These are phyloP conservation scores for Chrysoporthe austroafricana DNA, from an alignment of 2,329 filamentous ascomycete genomes.

Conservation along the genomic window DNA sequence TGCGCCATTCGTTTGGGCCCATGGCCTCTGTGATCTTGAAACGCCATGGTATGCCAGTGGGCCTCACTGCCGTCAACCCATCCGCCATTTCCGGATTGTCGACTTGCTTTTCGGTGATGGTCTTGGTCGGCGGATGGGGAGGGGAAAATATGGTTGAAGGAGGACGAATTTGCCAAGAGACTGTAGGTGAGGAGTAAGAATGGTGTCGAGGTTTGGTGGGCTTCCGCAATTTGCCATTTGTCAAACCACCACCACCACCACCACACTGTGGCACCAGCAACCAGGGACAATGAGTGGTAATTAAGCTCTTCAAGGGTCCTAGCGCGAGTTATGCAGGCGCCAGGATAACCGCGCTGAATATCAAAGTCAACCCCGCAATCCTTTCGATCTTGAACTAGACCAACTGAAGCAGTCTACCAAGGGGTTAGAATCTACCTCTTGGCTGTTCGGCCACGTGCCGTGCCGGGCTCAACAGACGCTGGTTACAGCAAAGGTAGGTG, in stretches of 20 bases:
- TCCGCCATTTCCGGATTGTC: background rate
- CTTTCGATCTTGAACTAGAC: background rate
- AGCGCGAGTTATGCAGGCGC: background rate
- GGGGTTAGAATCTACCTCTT: background rate
- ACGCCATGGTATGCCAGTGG: conserved; percentile 35
- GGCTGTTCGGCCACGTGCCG: background rate
- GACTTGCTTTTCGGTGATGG: background rate
- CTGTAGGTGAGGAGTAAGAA: no score
- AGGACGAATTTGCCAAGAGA: no score
- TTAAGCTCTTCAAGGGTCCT: background rate
- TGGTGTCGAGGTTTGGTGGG: no score
- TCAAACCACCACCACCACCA: no score
- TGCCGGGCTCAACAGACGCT: no score
- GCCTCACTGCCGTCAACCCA: conserved; percentile 10
- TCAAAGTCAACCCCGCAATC: background rate
- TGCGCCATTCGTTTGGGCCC: conserved; percentile 30
- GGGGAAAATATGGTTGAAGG: background rate
- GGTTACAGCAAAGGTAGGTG: no score
- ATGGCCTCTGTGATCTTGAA: conserved; percentile 26
- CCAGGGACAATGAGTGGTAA: background rate
- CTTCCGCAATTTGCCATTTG: no score
- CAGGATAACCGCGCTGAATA: background rate
- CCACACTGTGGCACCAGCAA: no score
- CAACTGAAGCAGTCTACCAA: background rate
- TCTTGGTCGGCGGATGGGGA: background rate